These are phyloP conservation scores for Petunia hybrid DNA, from an alignment of 305 asterid genomes.

Conservation along the genomic window DNA sequence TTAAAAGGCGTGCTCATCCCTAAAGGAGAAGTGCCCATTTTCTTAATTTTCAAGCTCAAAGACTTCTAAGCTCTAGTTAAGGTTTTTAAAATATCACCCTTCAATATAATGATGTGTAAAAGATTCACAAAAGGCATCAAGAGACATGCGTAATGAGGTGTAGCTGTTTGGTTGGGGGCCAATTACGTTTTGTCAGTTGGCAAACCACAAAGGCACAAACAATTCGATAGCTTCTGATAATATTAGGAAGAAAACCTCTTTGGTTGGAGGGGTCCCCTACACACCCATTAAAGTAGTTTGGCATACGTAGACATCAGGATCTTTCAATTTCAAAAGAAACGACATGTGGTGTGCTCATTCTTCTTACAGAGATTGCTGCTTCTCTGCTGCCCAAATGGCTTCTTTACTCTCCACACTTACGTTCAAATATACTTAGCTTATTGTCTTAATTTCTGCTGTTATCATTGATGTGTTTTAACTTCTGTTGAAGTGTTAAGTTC, in stretches of 20 bases:
- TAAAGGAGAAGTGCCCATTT: too few species aligned
- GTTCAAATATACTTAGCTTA: neutral
- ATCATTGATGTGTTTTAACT: neutral
- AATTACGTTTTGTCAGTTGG: neutral
- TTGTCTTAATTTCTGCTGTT: neutral
- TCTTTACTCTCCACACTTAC: neutral
- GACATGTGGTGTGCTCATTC: neutral
- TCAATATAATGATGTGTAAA: neutral
- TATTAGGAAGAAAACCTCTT: neutral
- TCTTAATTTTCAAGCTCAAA: too few species aligned
- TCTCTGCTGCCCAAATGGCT: constrained; percentile 9
- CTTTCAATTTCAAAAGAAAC: neutral
- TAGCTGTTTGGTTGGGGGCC: constrained; percentile 1
- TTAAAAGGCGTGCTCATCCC: too few species aligned
- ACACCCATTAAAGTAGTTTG: neutral
- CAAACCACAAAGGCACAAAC: constrained; percentile 4
- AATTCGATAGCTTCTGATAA: neutral
- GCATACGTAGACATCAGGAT: neutral
- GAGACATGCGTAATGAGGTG: constrained; percentile 6
- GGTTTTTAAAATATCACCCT: neutral
- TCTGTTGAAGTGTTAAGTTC: too few species aligned
- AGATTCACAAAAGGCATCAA: neutral
- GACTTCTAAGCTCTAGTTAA: too few species aligned
- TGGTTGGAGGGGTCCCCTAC: neutral
- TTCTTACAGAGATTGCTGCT: neutral